Conservation (phyloP, 208 protist genomes). For the Porcisia deanei region DNA sequence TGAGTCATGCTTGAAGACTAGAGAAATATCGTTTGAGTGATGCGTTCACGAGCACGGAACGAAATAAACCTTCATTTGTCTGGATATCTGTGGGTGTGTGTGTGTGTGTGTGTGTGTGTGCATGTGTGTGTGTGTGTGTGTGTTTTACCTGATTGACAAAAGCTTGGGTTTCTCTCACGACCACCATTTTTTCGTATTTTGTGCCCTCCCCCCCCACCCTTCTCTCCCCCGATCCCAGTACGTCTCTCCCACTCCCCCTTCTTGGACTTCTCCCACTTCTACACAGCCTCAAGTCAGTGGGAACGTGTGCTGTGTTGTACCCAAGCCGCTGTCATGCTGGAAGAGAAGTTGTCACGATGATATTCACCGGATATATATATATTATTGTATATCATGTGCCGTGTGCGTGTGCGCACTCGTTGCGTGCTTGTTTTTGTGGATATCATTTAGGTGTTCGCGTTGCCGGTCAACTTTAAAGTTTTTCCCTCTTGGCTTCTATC, state of each 20-base stretch:
- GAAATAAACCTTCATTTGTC: not conserved
- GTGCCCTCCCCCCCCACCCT: too few species aligned
- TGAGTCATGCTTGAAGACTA: not conserved
- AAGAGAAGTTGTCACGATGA: not conserved
- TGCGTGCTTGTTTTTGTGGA: not conserved
- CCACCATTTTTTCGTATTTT: too few species aligned
- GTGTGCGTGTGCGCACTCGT: not conserved
- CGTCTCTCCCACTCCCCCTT: too few species aligned
- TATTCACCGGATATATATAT: not conserved
- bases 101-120: not conserved
- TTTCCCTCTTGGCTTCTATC: not conserved
- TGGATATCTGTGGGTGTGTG: too few species aligned
- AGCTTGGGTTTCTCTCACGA: not conserved
- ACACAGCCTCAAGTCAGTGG: too few species aligned
- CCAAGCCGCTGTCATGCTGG: too few species aligned
- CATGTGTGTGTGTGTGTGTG: not conserved
- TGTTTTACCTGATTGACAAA: not conserved
- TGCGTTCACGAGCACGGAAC: not conserved
- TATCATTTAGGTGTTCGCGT: not conserved
- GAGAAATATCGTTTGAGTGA: not conserved
- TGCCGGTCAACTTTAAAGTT: too few species aligned
- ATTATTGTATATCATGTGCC: too few species aligned
- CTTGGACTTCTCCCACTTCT: too few species aligned
- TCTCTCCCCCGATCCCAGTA: not conserved
- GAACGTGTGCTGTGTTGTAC: too few species aligned